Evolutionary conservation across 805 yeast species (phyloP), one percentile per base, ranked within the genome.

Genomic region (Zygosaccharomyces gambellarensis): DNA sequence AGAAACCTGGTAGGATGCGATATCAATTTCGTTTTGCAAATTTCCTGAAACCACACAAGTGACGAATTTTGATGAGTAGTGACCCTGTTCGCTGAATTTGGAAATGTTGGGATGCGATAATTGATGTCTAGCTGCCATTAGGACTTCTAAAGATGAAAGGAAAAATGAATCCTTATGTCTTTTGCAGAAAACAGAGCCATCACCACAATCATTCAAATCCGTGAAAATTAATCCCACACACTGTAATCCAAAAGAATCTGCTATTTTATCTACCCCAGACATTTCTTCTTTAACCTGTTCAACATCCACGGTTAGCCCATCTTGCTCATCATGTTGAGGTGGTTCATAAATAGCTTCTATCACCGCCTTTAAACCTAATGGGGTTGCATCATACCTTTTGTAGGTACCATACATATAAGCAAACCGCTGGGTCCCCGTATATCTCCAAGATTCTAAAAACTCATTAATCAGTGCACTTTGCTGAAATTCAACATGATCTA

Each of bases 1-100:
- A 4, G 95, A 84, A 0, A 89, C 96, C 67, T 94, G 99, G 67
- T 90, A 94, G 36, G 95, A 80, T 14, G 86, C 74, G 3, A 95
- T 86, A 61, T 92, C 99, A 61, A 94, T 92, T 53, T 92, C 96
- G 21, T 95, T 94, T 43, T 81, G 70, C 11, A 76, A 63, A 55
- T 95, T 95, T n/a, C 99, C 99, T 1, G 95, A 80, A 2, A 94
- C 76, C 21, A 90, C 92, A 70, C 97, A 90, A 0, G 98, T 92
- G 17, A 90, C 92, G 64, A 89, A 94, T 62, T 89, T 88, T 7
- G 97, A 90, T 12, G 96, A 86, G 64, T 79, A 94, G 25, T 62
- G 58, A 2, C 89, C 87, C 8, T 77, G 67, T 27, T 76, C 79
- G 25, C 86, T 76, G 76, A 81, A 84, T 58, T 79, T 80, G 36